Evolutionary conservation across 257 asterid species (phyloP).

Genomic region (Solanum gracilifrons): DNA sequence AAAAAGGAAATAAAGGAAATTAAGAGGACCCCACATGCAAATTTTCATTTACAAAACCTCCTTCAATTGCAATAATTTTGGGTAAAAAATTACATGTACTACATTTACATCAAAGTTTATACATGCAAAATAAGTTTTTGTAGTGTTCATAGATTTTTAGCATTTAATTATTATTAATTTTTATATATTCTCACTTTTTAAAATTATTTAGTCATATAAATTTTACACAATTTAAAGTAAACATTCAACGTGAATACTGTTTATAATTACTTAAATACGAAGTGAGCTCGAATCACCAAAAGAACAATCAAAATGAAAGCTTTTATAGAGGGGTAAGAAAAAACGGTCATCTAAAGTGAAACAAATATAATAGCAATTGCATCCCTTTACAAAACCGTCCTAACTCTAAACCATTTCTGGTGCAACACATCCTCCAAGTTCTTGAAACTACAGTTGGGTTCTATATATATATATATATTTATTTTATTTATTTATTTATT

Average conservation of each 20-base stretch:
- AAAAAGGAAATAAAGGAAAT: not conserved
- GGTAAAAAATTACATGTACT: not conserved
- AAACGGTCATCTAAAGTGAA: not conserved
- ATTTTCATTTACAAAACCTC: not conserved
- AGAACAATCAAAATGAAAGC: not conserved
- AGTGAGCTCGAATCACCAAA: not conserved
- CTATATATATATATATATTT: not conserved
- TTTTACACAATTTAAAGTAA: not conserved
- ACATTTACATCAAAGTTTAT: not conserved
- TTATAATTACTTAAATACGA: too few species aligned
- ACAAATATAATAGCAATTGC: not conserved
- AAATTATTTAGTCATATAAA: not conserved
- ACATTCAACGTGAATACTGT: too few species aligned
- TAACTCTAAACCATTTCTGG: not conserved
- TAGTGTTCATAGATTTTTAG: not conserved
- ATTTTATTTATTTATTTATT: too few species aligned
- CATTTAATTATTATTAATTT: too few species aligned
- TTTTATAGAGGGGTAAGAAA: too few species aligned
- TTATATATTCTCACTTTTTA: not conserved
- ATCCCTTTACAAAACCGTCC: not conserved
- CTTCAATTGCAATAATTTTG: not conserved
- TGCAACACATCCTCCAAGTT: conserved; percentile 7
- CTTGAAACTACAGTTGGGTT: not conserved
- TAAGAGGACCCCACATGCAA: conserved; percentile 31
- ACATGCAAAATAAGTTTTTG: not conserved